Evolutionary conservation across 345 rosid species (phyloP).

Genomic region (Hirschfeldia incana): DNA sequence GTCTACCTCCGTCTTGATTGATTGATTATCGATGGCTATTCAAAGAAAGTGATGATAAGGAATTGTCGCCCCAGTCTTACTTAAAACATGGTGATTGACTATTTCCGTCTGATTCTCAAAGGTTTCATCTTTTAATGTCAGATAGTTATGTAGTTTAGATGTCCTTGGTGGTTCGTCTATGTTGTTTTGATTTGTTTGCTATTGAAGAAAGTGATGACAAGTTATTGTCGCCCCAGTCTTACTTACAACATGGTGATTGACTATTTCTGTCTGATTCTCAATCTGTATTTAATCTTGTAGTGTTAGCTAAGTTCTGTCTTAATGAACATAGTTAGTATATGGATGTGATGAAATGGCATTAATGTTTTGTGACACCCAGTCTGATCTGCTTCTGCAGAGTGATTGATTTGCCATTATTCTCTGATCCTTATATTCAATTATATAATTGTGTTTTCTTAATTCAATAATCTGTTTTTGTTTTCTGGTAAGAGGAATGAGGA

Average conservation of each 20-base stretch:
- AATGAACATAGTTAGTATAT: too few relatives aligned
- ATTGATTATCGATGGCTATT: neutral
- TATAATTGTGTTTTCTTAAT: too few relatives aligned
- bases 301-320: neutral
- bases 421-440: conserved; percentile 33
- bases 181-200: neutral
- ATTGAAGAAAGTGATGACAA: conserved; percentile 54
- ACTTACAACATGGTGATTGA: conserved; percentile 80
- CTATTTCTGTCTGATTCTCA: conserved; percentile 38
- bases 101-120: neutral
- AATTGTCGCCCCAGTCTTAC: neutral
- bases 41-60: neutral
- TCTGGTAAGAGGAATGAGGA: neutral
- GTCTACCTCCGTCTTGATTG: neutral
- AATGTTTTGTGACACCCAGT: conserved; percentile 62
- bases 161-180: neutral
- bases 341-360: conserved; percentile 45
- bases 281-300: neutral
- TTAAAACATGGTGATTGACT: neutral
- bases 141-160: neutral
- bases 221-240: conserved; percentile 93
- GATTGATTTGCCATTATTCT: conserved; percentile 35
- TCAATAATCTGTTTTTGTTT: neutral
- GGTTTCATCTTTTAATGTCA: neutral
- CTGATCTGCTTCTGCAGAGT: conserved; percentile 48